Base-by-base conservation (phyloP, 345 rosid species). In the Carallia pectinifolia region DNA sequence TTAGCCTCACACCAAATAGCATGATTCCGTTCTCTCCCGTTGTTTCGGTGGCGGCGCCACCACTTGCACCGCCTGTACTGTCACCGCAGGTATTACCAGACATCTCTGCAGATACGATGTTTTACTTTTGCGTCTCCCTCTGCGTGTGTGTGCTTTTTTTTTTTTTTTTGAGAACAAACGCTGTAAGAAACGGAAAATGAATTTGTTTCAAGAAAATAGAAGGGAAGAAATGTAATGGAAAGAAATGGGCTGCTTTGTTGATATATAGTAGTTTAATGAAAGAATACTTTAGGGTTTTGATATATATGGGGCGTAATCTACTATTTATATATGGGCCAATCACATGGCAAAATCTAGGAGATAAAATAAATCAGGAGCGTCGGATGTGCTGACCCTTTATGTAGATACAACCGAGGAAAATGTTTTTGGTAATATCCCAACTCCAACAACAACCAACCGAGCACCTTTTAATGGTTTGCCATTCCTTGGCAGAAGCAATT, bases 1-100 rank as follows among this genome's bases (percentile, higher is more conserved):
- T 80, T n/a, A 90, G 79, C 18, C 88, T 82, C 4, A 90, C 96
- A 18, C 96, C 96, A 62, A 90, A 90, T 16, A 90, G 77, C 96
- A 86, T 86, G 82, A 85, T 83, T 3, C 83, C 88, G 68, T 83
- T 85, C 67, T 79, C 85, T 30, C 70, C 71, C 0, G 70, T 75
- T 1, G 40, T 16, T 15, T 64, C 18, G 29, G 72, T 72, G n/a
- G 62, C 58, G 39, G 59, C 40, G 50, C 59, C 78, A 2, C 67
- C 16, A 53, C 68, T 53, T 2, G 68, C 58, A 2, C 64, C 71
- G 4, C 60, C 15, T 18, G 44, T 40, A 37, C 55, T 66, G 64
- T 81, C 85, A 7, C 64, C 80, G 66, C 90, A 84, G 0, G 89
- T 83, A 29, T 85, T 80, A 3, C 90, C 50, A 44, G 50, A 44